These are phyloP conservation scores for Diaporthe eres DNA, from an alignment of 2,329 filamentous ascomycete species.

Conservation along the genomic window DNA sequence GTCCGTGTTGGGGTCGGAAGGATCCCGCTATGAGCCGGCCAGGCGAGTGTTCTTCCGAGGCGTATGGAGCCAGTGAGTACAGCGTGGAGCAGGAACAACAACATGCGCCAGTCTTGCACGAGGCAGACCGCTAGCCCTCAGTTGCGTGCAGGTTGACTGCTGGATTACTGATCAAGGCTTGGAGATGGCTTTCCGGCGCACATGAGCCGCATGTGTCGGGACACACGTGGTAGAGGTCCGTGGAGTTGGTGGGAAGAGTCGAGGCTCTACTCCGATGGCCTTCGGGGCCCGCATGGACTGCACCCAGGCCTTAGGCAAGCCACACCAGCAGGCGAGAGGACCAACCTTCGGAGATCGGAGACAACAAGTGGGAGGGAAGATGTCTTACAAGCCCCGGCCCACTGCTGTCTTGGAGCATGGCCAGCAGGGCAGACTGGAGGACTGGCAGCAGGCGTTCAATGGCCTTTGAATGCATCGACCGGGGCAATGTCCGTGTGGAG, in stretches of 20 bases:
- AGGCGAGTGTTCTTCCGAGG: background rate
- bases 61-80: background rate
- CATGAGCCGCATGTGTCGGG: slow-evolving; percentile 17
- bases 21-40: background rate
- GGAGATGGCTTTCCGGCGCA: background rate
- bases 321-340: slow-evolving; percentile 5
- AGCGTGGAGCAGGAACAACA: background rate
- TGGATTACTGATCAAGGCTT: slow-evolving; percentile 31
- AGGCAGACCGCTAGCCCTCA: background rate
- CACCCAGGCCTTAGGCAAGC: slow-evolving; percentile 8
- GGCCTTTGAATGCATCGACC: background rate
- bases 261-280: slow-evolving; percentile 13
- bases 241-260: background rate
- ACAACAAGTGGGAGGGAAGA: background rate
- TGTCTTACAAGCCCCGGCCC: slow-evolving; percentile 1
- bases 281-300: slow-evolving; percentile 13
- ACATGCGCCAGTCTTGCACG: background rate
- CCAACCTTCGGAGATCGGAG: slow-evolving; percentile 24
- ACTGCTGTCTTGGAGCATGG: background rate
- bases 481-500: background rate
- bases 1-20: background rate
- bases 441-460: background rate
- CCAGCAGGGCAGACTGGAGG: background rate
- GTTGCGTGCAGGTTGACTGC: background rate
- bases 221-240: slow-evolving; percentile 15